Evolutionary conservation across 768 basidiomycete species (phyloP).

Genomic region (Saitozyma podzolica): DNA sequence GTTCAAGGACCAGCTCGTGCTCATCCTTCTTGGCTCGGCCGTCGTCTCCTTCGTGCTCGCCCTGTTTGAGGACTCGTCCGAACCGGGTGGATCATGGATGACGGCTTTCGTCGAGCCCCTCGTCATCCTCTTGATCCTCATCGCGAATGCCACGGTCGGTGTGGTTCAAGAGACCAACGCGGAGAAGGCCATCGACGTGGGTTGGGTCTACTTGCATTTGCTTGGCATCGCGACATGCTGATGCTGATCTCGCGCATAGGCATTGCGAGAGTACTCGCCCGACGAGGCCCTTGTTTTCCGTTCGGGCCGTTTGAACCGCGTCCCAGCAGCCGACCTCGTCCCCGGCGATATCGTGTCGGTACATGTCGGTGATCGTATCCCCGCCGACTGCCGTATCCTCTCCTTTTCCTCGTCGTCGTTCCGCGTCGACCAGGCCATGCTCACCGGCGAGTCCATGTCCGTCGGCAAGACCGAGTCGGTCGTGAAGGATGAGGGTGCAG

Average conservation of each 20-base stretch:
- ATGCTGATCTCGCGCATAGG: constrained; percentile 58
- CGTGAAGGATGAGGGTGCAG: constrained; percentile 73
- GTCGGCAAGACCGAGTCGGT: constrained; percentile 75
- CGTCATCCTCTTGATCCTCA: constrained; percentile 91
- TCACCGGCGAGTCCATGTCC: constrained; percentile 89
- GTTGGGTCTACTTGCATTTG: constrained; percentile 48
- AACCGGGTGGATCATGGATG: constrained; percentile 60
- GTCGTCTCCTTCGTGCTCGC: constrained; percentile 91
- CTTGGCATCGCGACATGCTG: too few relatives aligned
- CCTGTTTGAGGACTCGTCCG: constrained; percentile 74
- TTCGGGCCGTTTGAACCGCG: constrained; percentile 65
- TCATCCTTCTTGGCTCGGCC: constrained; percentile 92
- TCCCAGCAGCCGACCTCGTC: constrained; percentile 86
- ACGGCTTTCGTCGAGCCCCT: constrained; percentile 93
- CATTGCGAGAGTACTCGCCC: constrained; percentile 93
- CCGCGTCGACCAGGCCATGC: constrained; percentile 90
- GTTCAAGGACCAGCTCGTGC: constrained; percentile 97
- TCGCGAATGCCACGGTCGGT: constrained; percentile 96
- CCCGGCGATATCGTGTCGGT: constrained; percentile 91
- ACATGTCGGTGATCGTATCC: constrained; percentile 91
- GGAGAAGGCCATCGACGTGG: constrained; percentile 93
- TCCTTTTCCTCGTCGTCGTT: constrained; percentile 91
- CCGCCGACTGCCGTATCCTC: constrained; percentile 87
- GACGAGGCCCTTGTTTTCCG: constrained; percentile 92
- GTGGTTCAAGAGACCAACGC: constrained; percentile 96